Base-by-base conservation (phyloP, 169 alveolate genomes). In the Eimeria sp. region DNA sequence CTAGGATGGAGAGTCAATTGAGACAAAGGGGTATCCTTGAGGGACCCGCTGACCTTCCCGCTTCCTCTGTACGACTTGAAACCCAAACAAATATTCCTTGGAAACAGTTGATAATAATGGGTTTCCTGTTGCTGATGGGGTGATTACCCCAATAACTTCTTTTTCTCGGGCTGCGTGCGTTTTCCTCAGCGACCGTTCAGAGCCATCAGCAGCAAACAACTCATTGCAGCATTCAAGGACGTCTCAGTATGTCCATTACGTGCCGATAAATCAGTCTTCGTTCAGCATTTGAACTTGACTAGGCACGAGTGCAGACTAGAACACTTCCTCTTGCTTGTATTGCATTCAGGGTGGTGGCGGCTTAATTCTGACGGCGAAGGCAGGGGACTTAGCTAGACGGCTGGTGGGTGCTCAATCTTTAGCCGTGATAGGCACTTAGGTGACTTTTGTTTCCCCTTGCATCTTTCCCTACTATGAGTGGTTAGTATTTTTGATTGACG, bases 171-270 rank as follows among this genome's bases (percentile, higher is more conserved):
- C 34, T 78, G 57, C 91, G 76, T 84, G 92, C 18, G 92, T 34
- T 84, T 84, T 43, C 22, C 67, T 57, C 92, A 57, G 92, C 40
- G 92, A 65, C 94, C 67, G 40, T 25, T 51, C 94, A 61, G 63
- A 63, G 47, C 90, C 57, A n/a, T 87, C 11, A 63, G 94, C 67
- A 43, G 63, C 61, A 25, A 61, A 34, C 83, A 87, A 45, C 94
- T 87, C 43, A 87, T 63, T 65, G 83, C 94, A 10, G 94, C 94
- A 5, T 87, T 87, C 94, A 87, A 87, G 63, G 94, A 87, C 45
- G 83, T 65, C 30, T 87, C 94, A n/a, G 94, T 87, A 65, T 4
- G 92, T 57, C 80, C 14, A 25, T 34, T 0, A 10, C 76, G 27
- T 0, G 45, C 16, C 27, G 49, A 72, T n/a, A 3, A 78, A n/a